These are phyloP conservation scores for Quercus lobata DNA, from an alignment of 331 rosid species.

Conservation along the genomic window DNA sequence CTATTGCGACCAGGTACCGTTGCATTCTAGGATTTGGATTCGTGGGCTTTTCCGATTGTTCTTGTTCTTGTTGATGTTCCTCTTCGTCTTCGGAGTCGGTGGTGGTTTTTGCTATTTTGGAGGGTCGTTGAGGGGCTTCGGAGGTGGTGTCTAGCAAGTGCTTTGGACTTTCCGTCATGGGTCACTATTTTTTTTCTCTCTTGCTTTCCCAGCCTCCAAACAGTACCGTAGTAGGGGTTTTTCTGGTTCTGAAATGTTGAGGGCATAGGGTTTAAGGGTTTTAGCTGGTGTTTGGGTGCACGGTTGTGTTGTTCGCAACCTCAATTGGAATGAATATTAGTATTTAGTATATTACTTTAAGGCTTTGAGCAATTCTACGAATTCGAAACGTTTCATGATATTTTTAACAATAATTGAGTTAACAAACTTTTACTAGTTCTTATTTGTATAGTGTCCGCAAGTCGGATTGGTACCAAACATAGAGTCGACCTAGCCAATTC, in stretches of 20 bases:
- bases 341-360: background rate
- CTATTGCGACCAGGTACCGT: constrained; percentile 81
- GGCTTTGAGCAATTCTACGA: too few relatives aligned
- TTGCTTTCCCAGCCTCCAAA: constrained; percentile 6
- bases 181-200: background rate
- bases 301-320: background rate
- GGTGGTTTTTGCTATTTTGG: constrained; percentile 48
- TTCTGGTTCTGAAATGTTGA: background rate
- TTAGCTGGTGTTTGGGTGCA: background rate
- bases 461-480: too few relatives aligned
- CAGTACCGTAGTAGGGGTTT: background rate
- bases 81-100: constrained; percentile 21
- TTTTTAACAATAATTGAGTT: too few relatives aligned
- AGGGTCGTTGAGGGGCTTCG: constrained; percentile 37
- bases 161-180: constrained; percentile 50
- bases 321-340: background rate
- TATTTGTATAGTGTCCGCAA: fast-evolving
- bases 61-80: constrained; percentile 4
- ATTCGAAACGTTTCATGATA: too few relatives aligned
- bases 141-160: constrained; percentile 25
- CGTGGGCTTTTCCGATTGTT: constrained; percentile 24
- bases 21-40: constrained; percentile 46
- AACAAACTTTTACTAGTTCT: too few relatives aligned
- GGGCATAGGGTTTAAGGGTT: constrained; percentile 3
- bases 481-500: too few relatives aligned